Percentiles rank a stretch among this genome's conserved stretches.
Conservation (phyloP, 495 filamentous ascomycete genomes). For the Neurospora sp. region DNA sequence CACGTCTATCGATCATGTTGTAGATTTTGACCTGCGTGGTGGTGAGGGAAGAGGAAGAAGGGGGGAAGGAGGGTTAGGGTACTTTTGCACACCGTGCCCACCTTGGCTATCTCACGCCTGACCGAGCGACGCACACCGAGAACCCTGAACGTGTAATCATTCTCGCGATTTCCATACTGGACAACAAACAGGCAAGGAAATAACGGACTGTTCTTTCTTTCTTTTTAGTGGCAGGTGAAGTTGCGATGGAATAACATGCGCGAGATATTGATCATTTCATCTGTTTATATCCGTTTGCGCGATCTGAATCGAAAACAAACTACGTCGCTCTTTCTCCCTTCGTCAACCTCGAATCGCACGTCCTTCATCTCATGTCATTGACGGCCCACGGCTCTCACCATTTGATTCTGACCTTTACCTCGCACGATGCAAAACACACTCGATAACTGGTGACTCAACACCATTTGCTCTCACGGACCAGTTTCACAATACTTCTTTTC, state of each 20-base stretch:
- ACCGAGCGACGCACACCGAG: neutral
- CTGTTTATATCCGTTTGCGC: neutral
- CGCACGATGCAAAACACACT: neutral
- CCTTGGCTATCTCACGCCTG: neutral
- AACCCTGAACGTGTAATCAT: neutral
- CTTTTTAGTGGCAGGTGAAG: neutral
- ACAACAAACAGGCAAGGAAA: neutral
- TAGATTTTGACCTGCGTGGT: neutral
- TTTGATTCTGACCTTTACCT: neutral
- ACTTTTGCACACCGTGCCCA: neutral
- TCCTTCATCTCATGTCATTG: neutral
- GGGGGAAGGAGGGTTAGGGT: neutral
- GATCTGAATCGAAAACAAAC: neutral
- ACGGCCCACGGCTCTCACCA: neutral
- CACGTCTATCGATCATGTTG: neutral
- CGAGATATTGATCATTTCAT: neutral
- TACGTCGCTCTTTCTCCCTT: neutral
- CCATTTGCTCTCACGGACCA: neutral
- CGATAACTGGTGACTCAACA: neutral
- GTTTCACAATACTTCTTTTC: neutral
- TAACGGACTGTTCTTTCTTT: neutral
- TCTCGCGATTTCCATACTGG: neutral
- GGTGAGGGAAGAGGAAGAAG: neutral
- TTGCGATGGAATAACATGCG: neutral
- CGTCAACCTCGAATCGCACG: neutral